These are phyloP conservation scores for Rhodotorula sp. DNA, from an alignment of 1,284 basidiomycete genomes.

Conservation along the genomic window DNA sequence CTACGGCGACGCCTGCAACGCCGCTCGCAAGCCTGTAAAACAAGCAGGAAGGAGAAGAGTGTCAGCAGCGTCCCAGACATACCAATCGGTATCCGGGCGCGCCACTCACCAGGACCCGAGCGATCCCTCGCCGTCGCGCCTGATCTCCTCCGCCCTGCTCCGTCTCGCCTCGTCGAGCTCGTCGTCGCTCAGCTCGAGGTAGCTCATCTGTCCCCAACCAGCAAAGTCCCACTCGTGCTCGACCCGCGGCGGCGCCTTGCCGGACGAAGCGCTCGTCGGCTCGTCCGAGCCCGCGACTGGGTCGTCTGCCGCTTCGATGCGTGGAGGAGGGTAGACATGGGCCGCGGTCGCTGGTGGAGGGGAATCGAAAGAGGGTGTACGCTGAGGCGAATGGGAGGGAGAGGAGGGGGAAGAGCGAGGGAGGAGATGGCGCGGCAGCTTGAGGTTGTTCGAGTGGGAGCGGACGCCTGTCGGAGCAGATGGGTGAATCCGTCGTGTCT, in stretches of 20 bases:
- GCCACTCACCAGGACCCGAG: constrained; percentile 20
- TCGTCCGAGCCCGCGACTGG: neutral
- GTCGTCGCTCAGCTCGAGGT: constrained; percentile 55
- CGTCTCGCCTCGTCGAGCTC: constrained; percentile 45
- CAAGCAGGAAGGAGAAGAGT: constrained; percentile 55
- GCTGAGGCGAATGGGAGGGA: neutral
- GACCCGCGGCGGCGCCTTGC: constrained; percentile 8
- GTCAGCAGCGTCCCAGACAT: constrained; percentile 42
- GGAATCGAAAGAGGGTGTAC: neutral
- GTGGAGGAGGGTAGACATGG: no score
- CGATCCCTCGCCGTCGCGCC: constrained; percentile 47
- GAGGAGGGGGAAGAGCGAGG: neutral
- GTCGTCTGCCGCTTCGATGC: neutral
- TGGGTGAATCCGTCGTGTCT: neutral
- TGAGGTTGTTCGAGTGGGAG: constrained; percentile 7
- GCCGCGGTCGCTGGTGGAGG: no score
- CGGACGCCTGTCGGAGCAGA: constrained; percentile 2
- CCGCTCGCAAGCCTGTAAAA: constrained; percentile 56
- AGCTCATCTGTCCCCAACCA: constrained; percentile 62
- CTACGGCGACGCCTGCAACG: constrained; percentile 66
- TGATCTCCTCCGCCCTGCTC: constrained; percentile 50
- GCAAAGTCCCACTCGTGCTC: constrained; percentile 18
- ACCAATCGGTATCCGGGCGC: no score
- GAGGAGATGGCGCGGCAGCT: constrained; percentile 13
- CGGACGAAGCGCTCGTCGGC: neutral